Evolutionary conservation across 192 early-diverging fungal genomes (phyloP), one percentile per base, ranked within the genome.

Genomic region (Umbelopsis isabellina): DNA sequence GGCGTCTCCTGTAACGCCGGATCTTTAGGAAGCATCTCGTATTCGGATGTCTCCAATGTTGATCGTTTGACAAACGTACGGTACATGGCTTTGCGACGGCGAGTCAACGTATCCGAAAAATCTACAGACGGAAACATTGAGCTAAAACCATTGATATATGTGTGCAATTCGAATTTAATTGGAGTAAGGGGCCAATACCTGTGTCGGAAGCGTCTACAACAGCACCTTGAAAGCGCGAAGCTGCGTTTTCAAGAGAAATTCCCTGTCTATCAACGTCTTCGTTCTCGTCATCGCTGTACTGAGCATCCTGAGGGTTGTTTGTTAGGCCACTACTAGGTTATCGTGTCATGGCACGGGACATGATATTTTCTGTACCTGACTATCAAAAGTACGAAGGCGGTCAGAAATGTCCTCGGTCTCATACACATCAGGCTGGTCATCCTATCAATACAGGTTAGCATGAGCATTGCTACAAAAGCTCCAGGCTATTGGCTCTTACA

Each of bases 361-460:
- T 37, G 18, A 8, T 11, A 49, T 30, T 16, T 21, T 25, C 20
- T 21, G 50, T 75, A 75, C 78, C 73, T 79, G 73, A 50, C 72
- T 69, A 13, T 79, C 78, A 66, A 71, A 67, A 13, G 46, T 65
- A 25, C 44, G 41, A 20, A 75, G 21, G 21, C 50, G 69, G 12
- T 65, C 45, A 30, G 50, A 21, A 35, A 23, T 48, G 65, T 94
- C 93, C 5, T 89, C 81, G 10, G 95, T 95, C 69, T 97, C 93
- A 75, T 91, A 94, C 61, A 97, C 91, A 86, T 95, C 95, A 51
- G 90, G 92, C 75, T 89, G 87, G 61, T 86, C 85, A 70, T 89
- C 88, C 88, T 89, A 22, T 49, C 46, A 41, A 25, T 20, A 20
- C 15, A 27, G 21, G 21, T 48, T 18, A 66, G 49, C 27, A 4